phyloP scores from a whole-genome alignment of 495 filamentous ascomycete species.

The Polyplosphaeria fusca region DNA sequence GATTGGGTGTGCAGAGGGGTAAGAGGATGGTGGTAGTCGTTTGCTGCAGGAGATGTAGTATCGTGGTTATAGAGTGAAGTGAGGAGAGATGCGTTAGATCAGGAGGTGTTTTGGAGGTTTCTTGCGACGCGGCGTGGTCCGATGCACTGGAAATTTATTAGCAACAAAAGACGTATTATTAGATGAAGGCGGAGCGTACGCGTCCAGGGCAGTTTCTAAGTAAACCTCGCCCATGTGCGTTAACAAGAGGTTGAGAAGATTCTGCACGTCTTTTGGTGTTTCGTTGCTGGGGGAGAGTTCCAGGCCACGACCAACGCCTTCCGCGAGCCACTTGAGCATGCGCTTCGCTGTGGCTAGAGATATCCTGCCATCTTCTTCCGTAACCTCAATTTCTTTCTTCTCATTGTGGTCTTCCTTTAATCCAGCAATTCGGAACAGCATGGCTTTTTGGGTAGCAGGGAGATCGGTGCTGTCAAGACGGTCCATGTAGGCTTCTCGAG shows the following conservation, averaged over 20 bases:
- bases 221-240: slow-evolving; percentile 91
- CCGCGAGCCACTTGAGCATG: slow-evolving; percentile 97
- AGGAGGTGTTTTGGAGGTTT: slow-evolving; percentile 75
- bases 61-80: slow-evolving; percentile 76
- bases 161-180: neutral
- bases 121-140: slow-evolving; percentile 70
- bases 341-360: slow-evolving; percentile 84
- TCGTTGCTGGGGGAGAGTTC: slow-evolving; percentile 83
- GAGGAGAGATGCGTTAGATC: slow-evolving; percentile 79
- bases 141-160: slow-evolving; percentile 59
- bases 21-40: slow-evolving; percentile 90
- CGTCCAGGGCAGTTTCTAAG: slow-evolving; percentile 88
- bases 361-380: slow-evolving; percentile 80
- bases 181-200: slow-evolving; percentile 49
- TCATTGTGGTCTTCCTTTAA: slow-evolving; percentile 54
- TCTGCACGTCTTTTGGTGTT: slow-evolving; percentile 90
- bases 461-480: slow-evolving; percentile 82
- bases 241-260: slow-evolving; percentile 78
- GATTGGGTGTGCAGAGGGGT: slow-evolving; percentile 79
- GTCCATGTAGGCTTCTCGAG: slow-evolving; percentile 79
- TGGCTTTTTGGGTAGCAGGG: slow-evolving; percentile 75
- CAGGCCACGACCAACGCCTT: slow-evolving; percentile 87
- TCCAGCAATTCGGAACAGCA: slow-evolving; percentile 81
- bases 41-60: slow-evolving; percentile 87
- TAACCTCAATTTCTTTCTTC: slow-evolving; percentile 75